Evolutionary conservation across 495 filamentous ascomycete species (phyloP).

Genomic region (Trichoderma gamsii): DNA sequence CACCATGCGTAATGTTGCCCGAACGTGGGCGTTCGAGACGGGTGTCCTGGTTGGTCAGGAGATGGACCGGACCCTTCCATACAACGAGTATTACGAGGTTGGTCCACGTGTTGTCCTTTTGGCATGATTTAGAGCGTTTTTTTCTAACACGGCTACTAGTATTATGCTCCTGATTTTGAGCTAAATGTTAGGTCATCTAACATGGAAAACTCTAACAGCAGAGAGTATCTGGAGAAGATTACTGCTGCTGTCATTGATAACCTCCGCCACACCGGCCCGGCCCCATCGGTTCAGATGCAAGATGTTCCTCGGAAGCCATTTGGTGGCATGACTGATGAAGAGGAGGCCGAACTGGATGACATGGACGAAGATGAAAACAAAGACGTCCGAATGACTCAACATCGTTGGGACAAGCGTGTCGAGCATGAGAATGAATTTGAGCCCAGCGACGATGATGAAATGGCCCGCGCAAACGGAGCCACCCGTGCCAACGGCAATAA

Average conservation of each 20-base stretch:
- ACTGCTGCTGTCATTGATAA: slow-evolving; percentile 88
- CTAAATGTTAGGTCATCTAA: slow-evolving; percentile 92
- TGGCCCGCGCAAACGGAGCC: slow-evolving; percentile 66
- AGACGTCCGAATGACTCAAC: slow-evolving; percentile 76
- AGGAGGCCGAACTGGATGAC: slow-evolving; percentile 83
- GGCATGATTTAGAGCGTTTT: not conserved
- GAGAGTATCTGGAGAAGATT: slow-evolving; percentile 94
- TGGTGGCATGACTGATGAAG: slow-evolving; percentile 67
- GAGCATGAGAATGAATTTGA: slow-evolving; percentile 73
- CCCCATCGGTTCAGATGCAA: slow-evolving; percentile 89
- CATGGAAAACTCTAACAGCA: slow-evolving; percentile 97
- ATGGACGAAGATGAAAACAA: slow-evolving; percentile 85
- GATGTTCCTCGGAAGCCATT: slow-evolving; percentile 79
- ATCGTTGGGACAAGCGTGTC: slow-evolving; percentile 73
- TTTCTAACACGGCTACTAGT: slow-evolving; percentile 46
- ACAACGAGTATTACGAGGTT: slow-evolving; percentile 98
- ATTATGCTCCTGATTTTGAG: slow-evolving; percentile 95
- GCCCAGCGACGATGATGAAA: slow-evolving; percentile 82
- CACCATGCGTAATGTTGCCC: slow-evolving; percentile 96
- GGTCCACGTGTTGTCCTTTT: slow-evolving; percentile 21
- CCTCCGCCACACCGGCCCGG: slow-evolving; percentile 77
- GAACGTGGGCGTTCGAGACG: slow-evolving; percentile 96
- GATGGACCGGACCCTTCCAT: slow-evolving; percentile 78
- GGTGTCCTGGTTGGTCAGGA: slow-evolving; percentile 78
- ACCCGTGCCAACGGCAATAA: slow-evolving; percentile 55